Evolutionary conservation across 139 green algal species (phyloP), one percentile per base, ranked within the genome.

Genomic region (Diplosphaera chodatii): DNA sequence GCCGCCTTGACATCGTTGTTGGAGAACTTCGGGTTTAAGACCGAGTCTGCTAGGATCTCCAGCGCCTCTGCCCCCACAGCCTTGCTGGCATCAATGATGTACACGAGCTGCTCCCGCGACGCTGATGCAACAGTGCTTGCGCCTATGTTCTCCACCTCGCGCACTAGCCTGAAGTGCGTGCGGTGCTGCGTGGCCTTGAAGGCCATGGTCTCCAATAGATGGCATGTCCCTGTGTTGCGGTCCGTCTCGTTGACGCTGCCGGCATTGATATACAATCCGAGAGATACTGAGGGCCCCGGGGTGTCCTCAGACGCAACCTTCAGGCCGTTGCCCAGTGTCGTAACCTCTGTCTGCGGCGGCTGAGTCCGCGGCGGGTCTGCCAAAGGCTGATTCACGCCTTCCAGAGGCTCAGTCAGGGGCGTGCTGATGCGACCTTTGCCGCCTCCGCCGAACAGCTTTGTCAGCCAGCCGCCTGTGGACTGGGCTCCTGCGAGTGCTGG

Each of bases 201-300:
- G 4, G 92, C 91, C 79, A 97, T 86, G 74, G 92, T 93, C 74
- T 98, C 94, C 64, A 98, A 75, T 69, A 98, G 56, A 41, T 97
- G 91, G 13, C 88, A 93, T 23, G 70, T 77, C n/a, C 88, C 88
- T 64, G 82, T 85, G 40, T 76, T 82, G n/a, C 63, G n/a, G 5
- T 74, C 55, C 16, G 68, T 84, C 76, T 96, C 90, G 32, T 92
- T 91, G 30, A 92, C 88, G 75, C 80, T 90, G 30, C 94, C 94
- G 4, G 79, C 81, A 74, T 97, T 87, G 6, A 97, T 82, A 77
- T 97, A 98, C 8, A 97, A 55, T 32, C 94, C 94, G 25, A 98
- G 70, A 28, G 89, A 96, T 25, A 89, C 80, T 34, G 90, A 96
- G 10, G 92, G 85, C 23, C 93, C 93, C 68, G 83, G 82, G 0